Percentiles rank a stretch among this genome's conserved stretches.
phyloP scores from a whole-genome alignment of 2,329 filamentous ascomycete genomes.

The Ceratocystis cubensis region DNA sequence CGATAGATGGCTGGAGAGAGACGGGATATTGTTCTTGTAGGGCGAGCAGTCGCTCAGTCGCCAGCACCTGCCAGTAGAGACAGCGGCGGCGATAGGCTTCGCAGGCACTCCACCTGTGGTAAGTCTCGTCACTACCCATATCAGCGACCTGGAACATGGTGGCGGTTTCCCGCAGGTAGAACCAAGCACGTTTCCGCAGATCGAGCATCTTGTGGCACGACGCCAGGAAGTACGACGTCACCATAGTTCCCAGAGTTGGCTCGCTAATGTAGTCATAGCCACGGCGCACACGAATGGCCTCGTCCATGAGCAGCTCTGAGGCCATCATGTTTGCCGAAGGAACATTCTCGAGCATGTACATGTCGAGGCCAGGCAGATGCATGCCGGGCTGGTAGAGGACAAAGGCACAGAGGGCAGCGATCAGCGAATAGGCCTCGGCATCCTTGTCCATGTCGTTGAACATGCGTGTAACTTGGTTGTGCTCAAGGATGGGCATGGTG shows the following conservation, averaged over 20 bases:
- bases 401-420: conserved; percentile 53
- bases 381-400: conserved; percentile 59
- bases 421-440: conserved; percentile 50
- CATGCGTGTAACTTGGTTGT: conserved; percentile 45
- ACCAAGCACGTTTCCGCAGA: conserved; percentile 55
- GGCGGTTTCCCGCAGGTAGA: conserved; percentile 62
- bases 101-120: conserved; percentile 42
- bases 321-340: conserved; percentile 50
- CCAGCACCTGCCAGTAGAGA: conserved; percentile 61
- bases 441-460: conserved; percentile 49
- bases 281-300: conserved; percentile 52
- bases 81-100: conserved; percentile 53
- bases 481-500: conserved; percentile 50
- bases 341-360: conserved; percentile 43
- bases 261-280: conserved; percentile 47
- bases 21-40: conserved; percentile 57
- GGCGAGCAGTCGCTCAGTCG: conserved; percentile 62
- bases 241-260: conserved; percentile 45
- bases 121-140: conserved; percentile 52
- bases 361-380: conserved; percentile 44
- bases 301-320: conserved; percentile 54
- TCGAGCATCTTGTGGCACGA: conserved; percentile 40
- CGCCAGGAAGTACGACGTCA: conserved; percentile 70
- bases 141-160: conserved; percentile 52
- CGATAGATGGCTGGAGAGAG: conserved; percentile 56